phyloP scores from a whole-genome alignment of 441 rosid species.

The Arabidopsis lyrata region DNA sequence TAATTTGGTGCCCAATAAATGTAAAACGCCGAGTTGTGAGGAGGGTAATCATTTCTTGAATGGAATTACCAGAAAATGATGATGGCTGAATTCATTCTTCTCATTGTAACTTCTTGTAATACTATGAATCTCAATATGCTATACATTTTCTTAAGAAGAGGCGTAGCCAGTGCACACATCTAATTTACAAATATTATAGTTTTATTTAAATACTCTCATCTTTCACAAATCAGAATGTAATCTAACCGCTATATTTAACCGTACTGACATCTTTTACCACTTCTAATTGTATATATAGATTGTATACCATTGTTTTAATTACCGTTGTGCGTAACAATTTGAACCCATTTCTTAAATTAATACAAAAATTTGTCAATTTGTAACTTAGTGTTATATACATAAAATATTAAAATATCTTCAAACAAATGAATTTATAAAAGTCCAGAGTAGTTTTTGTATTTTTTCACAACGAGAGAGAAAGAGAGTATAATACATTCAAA shows the following conservation, averaged over 20 bases:
- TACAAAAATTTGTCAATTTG: too few species aligned
- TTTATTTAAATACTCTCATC: too few species aligned
- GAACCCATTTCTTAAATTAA: too few species aligned
- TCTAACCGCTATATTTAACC: too few species aligned
- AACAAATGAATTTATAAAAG: neutral
- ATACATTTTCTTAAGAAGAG: too few species aligned
- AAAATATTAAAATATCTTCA: neutral
- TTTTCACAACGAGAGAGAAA: too few species aligned
- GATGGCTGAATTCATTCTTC: constrained; percentile 15
- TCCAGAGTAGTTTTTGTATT: too few species aligned
- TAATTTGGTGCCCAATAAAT: constrained; percentile 17
- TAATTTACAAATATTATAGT: neutral
- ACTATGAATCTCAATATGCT: neutral
- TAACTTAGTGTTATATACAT: too few species aligned
- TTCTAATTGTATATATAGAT: too few species aligned
- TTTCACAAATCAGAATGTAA: too few species aligned
- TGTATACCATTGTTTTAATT: too few species aligned
- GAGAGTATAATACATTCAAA: neutral
- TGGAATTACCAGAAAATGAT: constrained; percentile 8
- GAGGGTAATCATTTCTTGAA: constrained; percentile 15
- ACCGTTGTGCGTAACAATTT: neutral
- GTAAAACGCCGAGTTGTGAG: constrained; percentile 22
- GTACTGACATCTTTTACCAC: too few species aligned
- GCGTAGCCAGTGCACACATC: neutral
- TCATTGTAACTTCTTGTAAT: neutral